phyloP scores from a whole-genome alignment of 1,284 basidiomycete genomes.

The Earliella scabrosa region DNA sequence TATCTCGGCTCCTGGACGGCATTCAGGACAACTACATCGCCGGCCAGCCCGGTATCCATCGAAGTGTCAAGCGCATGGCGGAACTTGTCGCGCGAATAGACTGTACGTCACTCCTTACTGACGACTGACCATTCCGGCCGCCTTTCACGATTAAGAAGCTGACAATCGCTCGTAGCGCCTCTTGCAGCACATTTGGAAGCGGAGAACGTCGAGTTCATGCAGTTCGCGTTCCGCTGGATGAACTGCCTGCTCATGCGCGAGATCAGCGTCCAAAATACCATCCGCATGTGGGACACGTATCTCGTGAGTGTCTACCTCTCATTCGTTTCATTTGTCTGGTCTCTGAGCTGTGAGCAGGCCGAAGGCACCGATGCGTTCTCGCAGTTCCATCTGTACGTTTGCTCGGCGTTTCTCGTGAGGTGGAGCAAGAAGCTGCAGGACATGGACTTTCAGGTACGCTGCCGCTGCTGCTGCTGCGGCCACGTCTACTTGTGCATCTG shows the following conservation, averaged over 20 bases:
- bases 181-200: slow-evolving; percentile 82
- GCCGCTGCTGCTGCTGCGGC: background rate
- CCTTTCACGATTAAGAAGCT: background rate
- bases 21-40: slow-evolving; percentile 98
- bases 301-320: slow-evolving; percentile 60
- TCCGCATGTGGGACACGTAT: slow-evolving; percentile 99
- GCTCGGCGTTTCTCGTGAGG: slow-evolving; percentile 90
- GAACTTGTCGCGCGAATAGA: slow-evolving; percentile 93
- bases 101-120: slow-evolving; percentile 55
- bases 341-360: slow-evolving; percentile 55
- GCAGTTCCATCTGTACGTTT: slow-evolving; percentile 96
- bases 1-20: slow-evolving; percentile 90
- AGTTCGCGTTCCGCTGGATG: slow-evolving; percentile 99
- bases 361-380: slow-evolving; percentile 96
- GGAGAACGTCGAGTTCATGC: slow-evolving; percentile 97
- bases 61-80: slow-evolving; percentile 90
- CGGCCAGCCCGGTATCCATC: slow-evolving; percentile 92
- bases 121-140: background rate
- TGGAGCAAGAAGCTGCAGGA: slow-evolving; percentile 90
- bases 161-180: slow-evolving; percentile 56
- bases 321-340: background rate
- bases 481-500: no score
- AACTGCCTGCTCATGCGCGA: slow-evolving; percentile 97
- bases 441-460: slow-evolving; percentile 93
- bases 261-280: slow-evolving; percentile 92